Conservation (phyloP, 495 filamentous ascomycete genomes). For the Penicillium paxilli region DNA sequence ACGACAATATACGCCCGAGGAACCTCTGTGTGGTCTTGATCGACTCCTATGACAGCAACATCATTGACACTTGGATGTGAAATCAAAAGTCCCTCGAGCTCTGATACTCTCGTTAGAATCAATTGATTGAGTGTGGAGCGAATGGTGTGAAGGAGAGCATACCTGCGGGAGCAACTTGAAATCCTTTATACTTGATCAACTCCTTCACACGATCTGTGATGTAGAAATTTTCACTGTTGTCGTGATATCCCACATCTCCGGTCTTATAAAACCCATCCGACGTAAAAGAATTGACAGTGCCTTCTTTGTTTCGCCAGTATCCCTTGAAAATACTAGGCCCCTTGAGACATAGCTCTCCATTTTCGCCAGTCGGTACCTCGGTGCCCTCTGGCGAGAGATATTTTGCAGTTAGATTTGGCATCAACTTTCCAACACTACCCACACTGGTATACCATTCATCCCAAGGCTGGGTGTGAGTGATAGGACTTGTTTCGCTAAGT, state of each 20-base stretch:
- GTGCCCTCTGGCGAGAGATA: constrained; percentile 57
- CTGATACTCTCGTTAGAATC: constrained; percentile 31
- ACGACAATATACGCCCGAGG: constrained; percentile 72
- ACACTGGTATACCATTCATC: constrained; percentile 35
- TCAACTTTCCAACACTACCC: constrained; percentile 70
- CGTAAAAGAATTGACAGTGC: constrained; percentile 47
- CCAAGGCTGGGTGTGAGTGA: neutral
- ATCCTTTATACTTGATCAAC: constrained; percentile 37
- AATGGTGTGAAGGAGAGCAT: neutral
- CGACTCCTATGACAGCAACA: constrained; percentile 68
- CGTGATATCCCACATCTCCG: constrained; percentile 56
- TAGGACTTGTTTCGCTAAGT: constrained; percentile 63
- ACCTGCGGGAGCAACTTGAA: constrained; percentile 70
- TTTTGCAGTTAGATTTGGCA: constrained; percentile 71
- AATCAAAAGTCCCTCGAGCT: constrained; percentile 70
- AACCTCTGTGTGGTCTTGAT: constrained; percentile 64
- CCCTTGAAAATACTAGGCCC: constrained; percentile 54
- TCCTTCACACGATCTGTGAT: constrained; percentile 63
- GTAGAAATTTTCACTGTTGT: constrained; percentile 43
- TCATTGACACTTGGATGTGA: constrained; percentile 64
- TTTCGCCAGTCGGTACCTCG: constrained; percentile 15
- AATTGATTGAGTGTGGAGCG: no score
- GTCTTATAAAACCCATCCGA: constrained; percentile 59
- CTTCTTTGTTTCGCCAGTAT: constrained; percentile 51
- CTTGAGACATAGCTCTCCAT: constrained; percentile 65